Evolutionary conservation across 1,139 yeast genomes (phyloP), one percentile per base, ranked within the genome.

Genomic region (Wickerhamiella infanticola): DNA sequence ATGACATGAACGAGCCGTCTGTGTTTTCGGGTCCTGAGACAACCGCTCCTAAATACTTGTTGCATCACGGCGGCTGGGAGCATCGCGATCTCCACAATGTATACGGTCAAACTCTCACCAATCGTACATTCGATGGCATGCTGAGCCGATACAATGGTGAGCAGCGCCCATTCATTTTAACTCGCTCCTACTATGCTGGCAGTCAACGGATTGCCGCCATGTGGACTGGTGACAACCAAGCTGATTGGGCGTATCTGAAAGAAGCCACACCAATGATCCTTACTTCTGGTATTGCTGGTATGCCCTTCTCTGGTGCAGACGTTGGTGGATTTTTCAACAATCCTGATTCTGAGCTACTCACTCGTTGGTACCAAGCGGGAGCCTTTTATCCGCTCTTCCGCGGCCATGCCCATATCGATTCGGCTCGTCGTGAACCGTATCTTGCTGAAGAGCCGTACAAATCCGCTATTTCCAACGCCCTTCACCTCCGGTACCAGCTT

Each of bases 191-290:
- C 61, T 88, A 72, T 62, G 75, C 97, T 0, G 98, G 99, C 0
- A 83, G 95, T 3, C 97, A 90, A 63, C 72, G 90, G 53, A 70
- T 90, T 0, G 81, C 93, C 0, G 95, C 97, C 0, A 80, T 83
- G 76, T 93, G 98, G 99, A 85, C 95, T 0, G 99, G 99, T 40
- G 99, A 90, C 62, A 90, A 88, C 61, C 80, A 75, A 74, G 84
- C 96, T 6, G 79, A 74, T 53, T 93, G 98, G 98, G 93, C 81
- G 52, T 81, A 85, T 56, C 69, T 90, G 51, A 72, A 74, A 55
- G 70, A 76, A 5, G 83, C 95, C 0, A 73, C 86, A 36, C 96
- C 97, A 5, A 88, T 86, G 94, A 64, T 85, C 25, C 67, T 90
- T 48, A 82, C 94, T 3, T 74, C 80, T 51, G 86, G 88, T 43